phyloP scores from a whole-genome alignment of 805 yeast genomes.

The Candida manassasensis region DNA sequence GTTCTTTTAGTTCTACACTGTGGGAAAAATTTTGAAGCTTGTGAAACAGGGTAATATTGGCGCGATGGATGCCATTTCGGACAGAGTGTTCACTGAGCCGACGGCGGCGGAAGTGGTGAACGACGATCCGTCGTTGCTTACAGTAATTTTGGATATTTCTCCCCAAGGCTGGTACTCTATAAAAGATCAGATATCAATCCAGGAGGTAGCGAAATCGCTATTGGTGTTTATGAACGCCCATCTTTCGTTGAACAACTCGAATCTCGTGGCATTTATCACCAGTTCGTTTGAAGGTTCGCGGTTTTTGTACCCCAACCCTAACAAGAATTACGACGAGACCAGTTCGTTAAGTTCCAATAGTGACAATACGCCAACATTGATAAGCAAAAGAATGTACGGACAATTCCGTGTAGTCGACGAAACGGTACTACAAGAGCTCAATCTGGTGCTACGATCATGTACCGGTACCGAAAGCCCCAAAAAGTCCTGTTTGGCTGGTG shows the following conservation, averaged over 20 bases:
- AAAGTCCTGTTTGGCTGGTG: slow-evolving; percentile 58
- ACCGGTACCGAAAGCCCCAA: slow-evolving; percentile 36
- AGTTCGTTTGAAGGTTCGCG: slow-evolving; percentile 67
- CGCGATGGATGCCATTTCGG: slow-evolving; percentile 65
- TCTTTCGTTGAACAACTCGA: slow-evolving; percentile 75
- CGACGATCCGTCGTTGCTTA: slow-evolving; percentile 67
- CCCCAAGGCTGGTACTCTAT: slow-evolving; percentile 62
- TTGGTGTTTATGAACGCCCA: slow-evolving; percentile 84
- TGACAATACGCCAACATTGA: slow-evolving; percentile 18
- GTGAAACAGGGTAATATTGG: too few relatives aligned
- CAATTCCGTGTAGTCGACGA: slow-evolving; percentile 81
- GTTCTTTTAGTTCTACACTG: too few relatives aligned
- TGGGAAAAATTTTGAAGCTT: too few relatives aligned
- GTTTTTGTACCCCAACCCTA: slow-evolving; percentile 61
- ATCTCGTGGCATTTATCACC: slow-evolving; percentile 76
- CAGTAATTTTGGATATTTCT: slow-evolving; percentile 73
- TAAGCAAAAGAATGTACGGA: slow-evolving; percentile 69
- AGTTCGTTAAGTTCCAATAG: slow-evolving; percentile 7
- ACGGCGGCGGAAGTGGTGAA: slow-evolving; percentile 19
- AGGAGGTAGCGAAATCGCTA: slow-evolving; percentile 58
- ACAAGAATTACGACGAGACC: slow-evolving; percentile 12
- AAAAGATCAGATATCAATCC: slow-evolving; percentile 44
- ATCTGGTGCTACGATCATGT: slow-evolving; percentile 12
- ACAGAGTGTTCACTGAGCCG: slow-evolving; percentile 44
- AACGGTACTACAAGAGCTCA: slow-evolving; percentile 56